A percentile compares a stretch with the other conserved stretches of the same genome.
phyloP scores from a whole-genome alignment of 2,329 filamentous ascomycete species.

The Diaporthe citri region DNA sequence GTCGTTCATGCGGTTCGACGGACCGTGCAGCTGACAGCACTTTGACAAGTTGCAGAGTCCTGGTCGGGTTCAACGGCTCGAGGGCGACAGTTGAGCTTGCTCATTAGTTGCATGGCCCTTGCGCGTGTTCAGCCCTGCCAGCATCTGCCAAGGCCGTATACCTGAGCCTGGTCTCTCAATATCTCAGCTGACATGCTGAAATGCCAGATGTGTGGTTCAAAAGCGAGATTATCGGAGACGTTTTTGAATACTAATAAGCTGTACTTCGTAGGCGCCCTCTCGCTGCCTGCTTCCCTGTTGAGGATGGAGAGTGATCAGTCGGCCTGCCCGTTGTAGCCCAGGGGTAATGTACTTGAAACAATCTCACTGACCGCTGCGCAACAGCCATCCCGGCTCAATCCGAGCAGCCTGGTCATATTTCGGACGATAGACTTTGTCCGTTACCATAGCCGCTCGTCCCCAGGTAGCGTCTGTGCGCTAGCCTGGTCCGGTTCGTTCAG shows the following conservation, averaged over 20 bases:
- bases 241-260: background rate
- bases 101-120: background rate
- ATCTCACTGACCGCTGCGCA: background rate
- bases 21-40: slow-evolving; percentile 25
- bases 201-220: background rate
- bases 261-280: background rate
- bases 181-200: background rate
- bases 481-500: slow-evolving; percentile 22
- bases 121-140: slow-evolving; percentile 15
- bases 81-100: background rate
- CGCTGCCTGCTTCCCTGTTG: background rate
- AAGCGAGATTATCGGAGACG: background rate
- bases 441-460: background rate
- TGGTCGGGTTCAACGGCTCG: slow-evolving; percentile 5
- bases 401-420: slow-evolving; percentile 8
- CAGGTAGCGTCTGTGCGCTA: slow-evolving; percentile 8
- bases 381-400: slow-evolving; percentile 5
- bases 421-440: slow-evolving; percentile 15
- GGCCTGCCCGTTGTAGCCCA: slow-evolving; percentile 6
- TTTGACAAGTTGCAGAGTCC: slow-evolving; percentile 2
- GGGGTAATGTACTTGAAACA: slow-evolving; percentile 28
- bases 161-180: background rate
- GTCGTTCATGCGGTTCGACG: slow-evolving; percentile 9
- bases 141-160: background rate
- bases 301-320: background rate